These are phyloP conservation scores for Actinidia chinensis DNA, from an alignment of 179 eudicot genomes.

Conservation along the genomic window DNA sequence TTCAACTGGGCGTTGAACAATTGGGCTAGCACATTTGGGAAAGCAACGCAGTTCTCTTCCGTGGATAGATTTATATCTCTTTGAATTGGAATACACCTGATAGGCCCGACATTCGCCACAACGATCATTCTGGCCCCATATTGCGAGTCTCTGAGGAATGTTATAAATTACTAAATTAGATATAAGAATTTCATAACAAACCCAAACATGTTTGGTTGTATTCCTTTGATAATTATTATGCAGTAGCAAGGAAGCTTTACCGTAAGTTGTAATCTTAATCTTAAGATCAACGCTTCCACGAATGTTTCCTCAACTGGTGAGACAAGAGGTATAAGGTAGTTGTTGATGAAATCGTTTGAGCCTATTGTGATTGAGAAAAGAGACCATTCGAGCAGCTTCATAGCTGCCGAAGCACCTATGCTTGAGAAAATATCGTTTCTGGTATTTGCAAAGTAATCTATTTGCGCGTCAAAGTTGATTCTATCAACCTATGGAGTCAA, in stretches of 20 bases:
- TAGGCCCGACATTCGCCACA: conserved; percentile 80
- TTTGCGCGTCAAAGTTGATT: conserved; percentile 69
- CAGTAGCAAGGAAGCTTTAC: conserved; percentile 30
- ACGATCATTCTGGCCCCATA: conserved; percentile 77
- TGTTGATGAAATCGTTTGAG: conserved; percentile 88
- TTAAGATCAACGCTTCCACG: conserved; percentile 50
- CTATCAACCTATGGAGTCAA: conserved; percentile 55
- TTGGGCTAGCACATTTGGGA: conserved; percentile 71
- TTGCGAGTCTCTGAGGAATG: conserved; percentile 60
- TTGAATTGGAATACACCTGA: conserved; percentile 80
- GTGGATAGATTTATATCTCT: conserved; percentile 62
- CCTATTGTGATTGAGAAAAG: conserved; percentile 74
- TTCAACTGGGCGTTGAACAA: conserved; percentile 52
- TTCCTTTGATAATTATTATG: not conserved
- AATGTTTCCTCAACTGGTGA: conserved; percentile 49
- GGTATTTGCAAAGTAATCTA: conserved; percentile 85
- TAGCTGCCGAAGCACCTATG: conserved; percentile 57
- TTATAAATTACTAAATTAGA: not conserved
- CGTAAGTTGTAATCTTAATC: conserved; percentile 59
- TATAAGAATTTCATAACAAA: not conserved
- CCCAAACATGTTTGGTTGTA: not conserved
- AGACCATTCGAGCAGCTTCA: conserved; percentile 41
- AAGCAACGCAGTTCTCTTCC: conserved; percentile 50
- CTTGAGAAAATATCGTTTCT: conserved; percentile 53
- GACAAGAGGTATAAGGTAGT: conserved; percentile 61